A percentile compares a stretch with the other conserved stretches of the same genome.
These are phyloP conservation scores for Cladosporium phlei DNA, from an alignment of 2,329 filamentous ascomycete genomes.

Conservation along the genomic window DNA sequence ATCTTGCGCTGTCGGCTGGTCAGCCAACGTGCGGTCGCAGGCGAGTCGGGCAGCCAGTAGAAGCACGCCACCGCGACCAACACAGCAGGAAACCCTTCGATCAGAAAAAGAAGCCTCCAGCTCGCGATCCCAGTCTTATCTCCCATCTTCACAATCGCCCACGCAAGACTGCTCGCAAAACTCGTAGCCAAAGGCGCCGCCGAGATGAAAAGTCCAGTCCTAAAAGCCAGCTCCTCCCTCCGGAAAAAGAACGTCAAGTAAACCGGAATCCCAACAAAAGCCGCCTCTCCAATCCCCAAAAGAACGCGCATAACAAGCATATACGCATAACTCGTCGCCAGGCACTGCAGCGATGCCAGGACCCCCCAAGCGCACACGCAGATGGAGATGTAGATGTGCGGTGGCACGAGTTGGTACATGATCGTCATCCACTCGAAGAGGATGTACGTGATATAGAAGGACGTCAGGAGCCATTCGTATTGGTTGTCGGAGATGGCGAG, in stretches of 20 bases:
- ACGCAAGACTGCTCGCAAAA: slow-evolving; percentile 74
- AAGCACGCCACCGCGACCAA: slow-evolving; percentile 69
- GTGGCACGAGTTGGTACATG: slow-evolving; percentile 53
- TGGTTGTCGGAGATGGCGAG: slow-evolving; percentile 51
- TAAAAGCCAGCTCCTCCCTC: slow-evolving; percentile 70
- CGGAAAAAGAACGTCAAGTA: slow-evolving; percentile 62
- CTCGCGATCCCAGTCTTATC: slow-evolving; percentile 64
- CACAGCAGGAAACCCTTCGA: slow-evolving; percentile 81
- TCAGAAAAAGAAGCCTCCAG: slow-evolving; percentile 79
- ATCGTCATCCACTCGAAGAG: slow-evolving; percentile 62
- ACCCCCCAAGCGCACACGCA: slow-evolving; percentile 77
- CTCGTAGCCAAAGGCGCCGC: slow-evolving; percentile 59
- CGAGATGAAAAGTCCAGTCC: slow-evolving; percentile 82
- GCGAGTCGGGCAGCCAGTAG: slow-evolving; percentile 71
- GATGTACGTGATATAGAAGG: slow-evolving; percentile 62
- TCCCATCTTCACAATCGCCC: slow-evolving; percentile 68
- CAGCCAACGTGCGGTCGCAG: slow-evolving; percentile 44
- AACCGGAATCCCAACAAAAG: slow-evolving; percentile 61
- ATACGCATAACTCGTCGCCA: slow-evolving; percentile 45
- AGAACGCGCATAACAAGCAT: slow-evolving; percentile 57
- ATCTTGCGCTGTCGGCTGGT: slow-evolving; percentile 52
- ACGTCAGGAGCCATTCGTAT: slow-evolving; percentile 58
- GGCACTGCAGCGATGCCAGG: slow-evolving; percentile 65
- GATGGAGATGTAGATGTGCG: slow-evolving; percentile 57
- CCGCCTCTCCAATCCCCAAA: slow-evolving; percentile 56